Base-by-base conservation (phyloP, 179 eudicot species). In the Kewa caespitosa region DNA sequence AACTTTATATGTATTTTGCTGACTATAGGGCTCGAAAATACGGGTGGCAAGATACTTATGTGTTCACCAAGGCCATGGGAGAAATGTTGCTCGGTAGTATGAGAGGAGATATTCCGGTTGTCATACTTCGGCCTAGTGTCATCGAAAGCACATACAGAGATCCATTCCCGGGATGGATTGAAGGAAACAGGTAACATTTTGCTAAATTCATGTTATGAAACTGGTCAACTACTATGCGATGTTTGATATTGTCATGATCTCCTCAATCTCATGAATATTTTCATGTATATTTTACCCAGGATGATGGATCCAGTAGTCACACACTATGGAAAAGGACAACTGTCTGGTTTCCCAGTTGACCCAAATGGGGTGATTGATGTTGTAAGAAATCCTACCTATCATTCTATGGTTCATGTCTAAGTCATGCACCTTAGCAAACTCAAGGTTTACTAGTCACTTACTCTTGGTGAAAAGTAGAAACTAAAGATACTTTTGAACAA, bases 101-200 rank as follows among this genome's bases (percentile, higher is more conserved):
- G 85, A 85, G 94, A 82, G 97, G 94, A 42, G 96, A 96, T 62
- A 84, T 91, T 41, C 98, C 99, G 0, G 88, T 91, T 10, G 97
- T 96, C 77, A 89, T 96, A 73, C 90, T 96, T 54, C 86, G 98
- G 23, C 99, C 99, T 6, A 96, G 99, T 81, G 91, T 93, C 68
- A 89, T 96, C 11, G 99, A 96, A 81, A 96, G 99, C 87, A 96
- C 97, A 41, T 91, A 83, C 79, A 80, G 71, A 77, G 97, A 96
- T 79, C 99, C 98, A 46, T 93, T 96, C 83, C 94, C 98, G 48
- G 98, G 99, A 74, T 96, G 99, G 99, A 96, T 96, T 82, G 98
- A 93, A 90, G 99, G 99, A 82, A 96, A 87, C 70, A 89, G 99
- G 99, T 95, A 80, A 77, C 14, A 32, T 20, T 33, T 57, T 54